Base-by-base conservation (phyloP, 1,284 basidiomycete genomes). In the Trichosporon asahii region DNA sequence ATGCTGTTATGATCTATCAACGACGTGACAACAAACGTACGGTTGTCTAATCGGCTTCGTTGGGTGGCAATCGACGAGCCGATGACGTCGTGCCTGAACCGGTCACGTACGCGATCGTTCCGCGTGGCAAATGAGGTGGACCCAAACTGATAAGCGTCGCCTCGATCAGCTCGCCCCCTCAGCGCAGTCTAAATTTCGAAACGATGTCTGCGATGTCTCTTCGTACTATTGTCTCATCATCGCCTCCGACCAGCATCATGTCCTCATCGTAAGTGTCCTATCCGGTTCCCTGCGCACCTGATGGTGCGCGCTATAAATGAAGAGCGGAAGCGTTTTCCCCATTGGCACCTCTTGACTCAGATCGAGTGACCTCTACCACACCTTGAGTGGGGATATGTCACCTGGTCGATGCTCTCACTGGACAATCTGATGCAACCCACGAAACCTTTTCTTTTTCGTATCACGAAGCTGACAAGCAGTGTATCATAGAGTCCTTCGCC, bases 321-420 rank as follows among this genome's bases (percentile, higher is more conserved):
- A 61, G 57, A 61, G 57, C 57, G 57, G 57, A 61, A 61, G 57
- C 57, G 27, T 61, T 61, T 61, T 61, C 57, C 57, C 57, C 57
- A 25, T 61, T 61, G 57, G 57, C 57, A 61, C 57, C 57, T 61
- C 57, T 61, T 61, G 57, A 61, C 57, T 61, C 57, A 61, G 57
- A 61, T 18, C 7, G 27, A 27, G 18, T 31, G 27, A n/a, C 57
- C 57, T 61, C 57, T 61, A 31, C 27, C 57, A 2, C 27, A 61
- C 57, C 27, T 61, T 3, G 57, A 61, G 57, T 61, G 57, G 7
- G 57, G 57, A 61, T 33, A 61, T 33, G 57, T 61, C 18, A 18
- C 18, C 57, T 15, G 18, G 57, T 61, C 57, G 57, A 61, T 61
- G 57, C 57, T 61, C 57, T 61, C 57, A 61, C 57, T 61, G 57